Conservation (phyloP, 345 rosid species). For the Syzygium aromaticum region DNA sequence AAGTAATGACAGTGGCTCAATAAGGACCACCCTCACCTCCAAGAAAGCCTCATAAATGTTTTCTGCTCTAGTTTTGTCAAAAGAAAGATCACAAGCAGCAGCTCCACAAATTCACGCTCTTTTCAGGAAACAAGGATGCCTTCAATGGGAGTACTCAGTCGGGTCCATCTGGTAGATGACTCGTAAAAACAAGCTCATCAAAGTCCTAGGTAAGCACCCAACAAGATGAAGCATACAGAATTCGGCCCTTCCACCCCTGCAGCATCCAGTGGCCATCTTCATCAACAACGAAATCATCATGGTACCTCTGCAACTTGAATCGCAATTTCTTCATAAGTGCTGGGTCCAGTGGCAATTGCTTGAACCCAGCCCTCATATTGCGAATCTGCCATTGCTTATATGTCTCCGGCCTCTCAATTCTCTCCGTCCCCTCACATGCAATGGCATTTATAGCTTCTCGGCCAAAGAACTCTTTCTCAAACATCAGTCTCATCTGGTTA, state of each 20-base stretch:
- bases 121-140: neutral
- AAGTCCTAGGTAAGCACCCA: constrained; percentile 44
- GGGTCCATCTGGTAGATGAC: neutral
- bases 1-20: neutral
- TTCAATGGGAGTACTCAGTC: neutral
- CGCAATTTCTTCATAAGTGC: constrained; percentile 31
- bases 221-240: constrained; percentile 46
- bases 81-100: neutral
- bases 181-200: neutral
- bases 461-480: constrained; percentile 58
- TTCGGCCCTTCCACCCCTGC: constrained; percentile 86
- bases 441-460: constrained; percentile 50
- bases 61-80: neutral
- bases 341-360: constrained; percentile 39
- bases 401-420: constrained; percentile 80
- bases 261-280: constrained; percentile 59
- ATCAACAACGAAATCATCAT: constrained; percentile 42
- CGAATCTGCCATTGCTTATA: constrained; percentile 77
- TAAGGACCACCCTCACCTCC: neutral
- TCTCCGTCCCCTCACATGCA: constrained; percentile 71
- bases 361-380: constrained; percentile 55
- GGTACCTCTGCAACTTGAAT: constrained; percentile 28
- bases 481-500: constrained; percentile 44
- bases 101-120: neutral
- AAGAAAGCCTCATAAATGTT: neutral